Evolutionary conservation across 1,139 yeast species (phyloP).

Genomic region (Taphrina wiesneri): DNA sequence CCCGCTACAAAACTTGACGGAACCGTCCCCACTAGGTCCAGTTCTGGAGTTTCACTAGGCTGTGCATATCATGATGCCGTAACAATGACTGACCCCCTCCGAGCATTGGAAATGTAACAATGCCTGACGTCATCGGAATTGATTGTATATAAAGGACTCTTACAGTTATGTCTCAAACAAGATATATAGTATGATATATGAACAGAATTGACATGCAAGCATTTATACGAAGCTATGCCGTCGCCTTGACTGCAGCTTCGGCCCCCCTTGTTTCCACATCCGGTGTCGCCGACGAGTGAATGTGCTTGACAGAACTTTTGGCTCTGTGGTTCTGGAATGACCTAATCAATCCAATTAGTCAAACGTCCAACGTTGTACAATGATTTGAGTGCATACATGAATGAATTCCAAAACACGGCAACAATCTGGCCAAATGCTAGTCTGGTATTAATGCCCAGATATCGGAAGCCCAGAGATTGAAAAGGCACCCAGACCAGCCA

Average conservation of each 20-base stretch:
- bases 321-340: neutral
- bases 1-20: neutral
- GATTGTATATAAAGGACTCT: neutral
- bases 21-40: neutral
- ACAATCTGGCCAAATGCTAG: conserved; percentile 1
- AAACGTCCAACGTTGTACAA: neutral
- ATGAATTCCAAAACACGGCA: conserved; percentile 15
- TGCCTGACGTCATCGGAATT: neutral
- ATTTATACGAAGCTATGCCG: too few relatives aligned
- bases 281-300: too few relatives aligned
- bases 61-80: neutral
- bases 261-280: neutral
- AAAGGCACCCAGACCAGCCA: conserved; percentile 27
- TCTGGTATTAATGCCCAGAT: neutral
- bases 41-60: neutral
- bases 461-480: conserved; percentile 1
- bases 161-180: neutral
- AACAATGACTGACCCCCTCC: too few relatives aligned
- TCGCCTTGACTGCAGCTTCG: neutral
- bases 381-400: neutral
- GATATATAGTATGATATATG: neutral
- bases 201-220: neutral
- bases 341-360: neutral
- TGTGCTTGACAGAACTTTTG: neutral
- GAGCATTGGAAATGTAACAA: too few relatives aligned